Evolutionary conservation across 75 land plant genomes (phyloP).

Genomic region (Chamaecyparis obtusa): DNA sequence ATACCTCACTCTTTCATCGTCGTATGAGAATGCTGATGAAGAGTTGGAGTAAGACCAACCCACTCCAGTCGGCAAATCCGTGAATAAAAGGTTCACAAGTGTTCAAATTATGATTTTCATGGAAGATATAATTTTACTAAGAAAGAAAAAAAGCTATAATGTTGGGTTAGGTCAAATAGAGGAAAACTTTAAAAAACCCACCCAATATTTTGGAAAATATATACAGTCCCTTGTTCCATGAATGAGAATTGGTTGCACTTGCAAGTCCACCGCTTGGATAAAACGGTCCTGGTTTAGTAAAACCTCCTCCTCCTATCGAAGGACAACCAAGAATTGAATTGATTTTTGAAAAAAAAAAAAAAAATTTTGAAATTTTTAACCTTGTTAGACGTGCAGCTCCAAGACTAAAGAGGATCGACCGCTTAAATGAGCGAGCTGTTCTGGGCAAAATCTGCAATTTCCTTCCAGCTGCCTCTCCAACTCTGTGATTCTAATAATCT

Average conservation of each 20-base stretch:
- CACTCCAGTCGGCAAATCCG: too few relatives aligned
- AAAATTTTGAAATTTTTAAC: too few relatives aligned
- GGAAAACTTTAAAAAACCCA: neutral
- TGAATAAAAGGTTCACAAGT: too few relatives aligned
- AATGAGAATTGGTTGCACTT: conserved; percentile 14
- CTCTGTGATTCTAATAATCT: too few relatives aligned
- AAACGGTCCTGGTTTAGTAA: conserved; percentile 45
- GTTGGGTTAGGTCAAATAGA: neutral
- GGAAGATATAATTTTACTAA: too few relatives aligned
- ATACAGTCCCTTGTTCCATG: conserved; percentile 41
- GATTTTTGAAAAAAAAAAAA: too few relatives aligned
- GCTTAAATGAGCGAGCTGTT: too few relatives aligned
- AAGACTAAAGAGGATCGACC: too few relatives aligned
- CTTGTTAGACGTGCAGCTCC: too few relatives aligned
- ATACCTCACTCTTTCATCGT: conserved; percentile 11
- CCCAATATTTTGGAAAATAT: neutral
- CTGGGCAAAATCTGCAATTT: too few relatives aligned
- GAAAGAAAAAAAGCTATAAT: neutral
- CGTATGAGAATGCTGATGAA: neutral
- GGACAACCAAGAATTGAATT: conserved; percentile 32
- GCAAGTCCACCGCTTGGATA: conserved; percentile 22
- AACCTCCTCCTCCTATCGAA: conserved; percentile 44
- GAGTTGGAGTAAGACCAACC: conserved; percentile 14
- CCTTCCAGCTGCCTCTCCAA: too few relatives aligned
- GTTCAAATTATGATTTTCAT: too few relatives aligned